These are phyloP conservation scores for Trichoderma orchidacearum DNA, from an alignment of 495 filamentous ascomycete species.

Conservation along the genomic window DNA sequence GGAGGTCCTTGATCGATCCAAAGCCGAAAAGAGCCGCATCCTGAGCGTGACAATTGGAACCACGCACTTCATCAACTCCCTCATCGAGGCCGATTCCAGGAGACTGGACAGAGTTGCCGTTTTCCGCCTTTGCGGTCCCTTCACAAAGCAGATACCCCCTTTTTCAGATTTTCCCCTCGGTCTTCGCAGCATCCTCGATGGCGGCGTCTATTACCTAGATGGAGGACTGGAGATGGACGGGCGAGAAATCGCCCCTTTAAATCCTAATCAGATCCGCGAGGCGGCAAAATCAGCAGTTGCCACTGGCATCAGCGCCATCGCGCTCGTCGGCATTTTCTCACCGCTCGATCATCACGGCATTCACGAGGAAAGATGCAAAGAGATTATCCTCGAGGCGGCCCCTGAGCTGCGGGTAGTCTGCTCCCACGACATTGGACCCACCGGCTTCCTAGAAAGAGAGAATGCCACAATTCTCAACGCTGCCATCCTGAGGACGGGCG, in stretches of 20 bases:
- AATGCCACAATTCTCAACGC: slow-evolving; percentile 42
- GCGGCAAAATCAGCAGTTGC: slow-evolving; percentile 3
- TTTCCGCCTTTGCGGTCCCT: slow-evolving; percentile 31
- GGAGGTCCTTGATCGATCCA: slow-evolving; percentile 15
- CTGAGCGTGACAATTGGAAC: slow-evolving; percentile 3
- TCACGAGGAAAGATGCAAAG: slow-evolving; percentile 9
- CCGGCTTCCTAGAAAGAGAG: slow-evolving; percentile 34
- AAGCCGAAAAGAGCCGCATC: slow-evolving; percentile 13
- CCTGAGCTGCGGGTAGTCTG: slow-evolving; percentile 12
- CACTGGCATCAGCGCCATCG: slow-evolving; percentile 15
- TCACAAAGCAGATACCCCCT: slow-evolving; percentile 27
- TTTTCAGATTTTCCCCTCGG: slow-evolving; percentile 27
- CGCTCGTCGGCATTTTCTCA: slow-evolving; percentile 25
- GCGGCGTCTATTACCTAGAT: slow-evolving; percentile 22
- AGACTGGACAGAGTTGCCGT: slow-evolving; percentile 34
- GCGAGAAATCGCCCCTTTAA: slow-evolving; percentile 11
- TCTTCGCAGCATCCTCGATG: slow-evolving; percentile 20
- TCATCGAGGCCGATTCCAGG: slow-evolving; percentile 29
- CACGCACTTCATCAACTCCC: slow-evolving; percentile 39
- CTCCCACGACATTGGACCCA: slow-evolving; percentile 18
- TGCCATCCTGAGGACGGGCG: slow-evolving; percentile 28
- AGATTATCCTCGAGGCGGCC: neutral
- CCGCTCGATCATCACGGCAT: slow-evolving; percentile 10
- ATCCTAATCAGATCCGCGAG: slow-evolving; percentile 6
- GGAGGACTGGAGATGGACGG: slow-evolving; percentile 31